A percentile compares a stretch with the other conserved stretches of the same genome.
Evolutionary conservation across 169 alveolate species (phyloP).

Genomic region (Plasmodium knowlesi): DNA sequence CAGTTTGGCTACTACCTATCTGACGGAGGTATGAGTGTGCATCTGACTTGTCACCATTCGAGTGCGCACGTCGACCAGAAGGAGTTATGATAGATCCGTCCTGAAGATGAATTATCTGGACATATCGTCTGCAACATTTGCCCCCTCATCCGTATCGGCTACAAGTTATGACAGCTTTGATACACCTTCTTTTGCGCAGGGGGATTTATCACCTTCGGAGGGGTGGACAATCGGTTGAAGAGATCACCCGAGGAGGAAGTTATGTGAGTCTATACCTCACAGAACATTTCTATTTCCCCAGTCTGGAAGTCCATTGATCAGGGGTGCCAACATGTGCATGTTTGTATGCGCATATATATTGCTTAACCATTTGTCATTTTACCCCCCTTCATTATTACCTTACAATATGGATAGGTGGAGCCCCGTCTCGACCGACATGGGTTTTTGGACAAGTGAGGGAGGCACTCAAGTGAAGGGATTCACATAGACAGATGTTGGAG

Average conservation of each 20-base stretch:
- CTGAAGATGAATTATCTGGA: not conserved
- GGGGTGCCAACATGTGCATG: not conserved
- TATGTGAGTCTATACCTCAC: not conserved
- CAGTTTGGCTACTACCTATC: constrained; percentile 60
- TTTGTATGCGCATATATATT: no score
- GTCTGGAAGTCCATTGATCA: constrained; percentile 9
- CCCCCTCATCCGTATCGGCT: not conserved
- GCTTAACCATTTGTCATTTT: not conserved
- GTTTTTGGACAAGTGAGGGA: constrained; percentile 74
- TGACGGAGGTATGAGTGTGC: constrained; percentile 16
- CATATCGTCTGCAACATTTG: not conserved
- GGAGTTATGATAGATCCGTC: not conserved
- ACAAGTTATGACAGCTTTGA: not conserved
- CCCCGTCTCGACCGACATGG: constrained; percentile 75
- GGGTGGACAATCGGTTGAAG: constrained; percentile 79
- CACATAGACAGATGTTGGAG: not conserved
- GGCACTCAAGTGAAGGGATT: not conserved
- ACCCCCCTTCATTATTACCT: not conserved
- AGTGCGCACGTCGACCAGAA: not conserved
- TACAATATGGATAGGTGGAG: constrained; percentile 20
- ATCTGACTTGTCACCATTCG: not conserved
- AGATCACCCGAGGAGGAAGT: constrained; percentile 80
- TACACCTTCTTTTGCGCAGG: constrained; percentile 29
- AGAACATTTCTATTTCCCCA: not conserved
- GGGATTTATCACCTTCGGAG: constrained; percentile 84